Conservation (phyloP, 805 yeast species). For the Isabelozyma gotoi region DNA sequence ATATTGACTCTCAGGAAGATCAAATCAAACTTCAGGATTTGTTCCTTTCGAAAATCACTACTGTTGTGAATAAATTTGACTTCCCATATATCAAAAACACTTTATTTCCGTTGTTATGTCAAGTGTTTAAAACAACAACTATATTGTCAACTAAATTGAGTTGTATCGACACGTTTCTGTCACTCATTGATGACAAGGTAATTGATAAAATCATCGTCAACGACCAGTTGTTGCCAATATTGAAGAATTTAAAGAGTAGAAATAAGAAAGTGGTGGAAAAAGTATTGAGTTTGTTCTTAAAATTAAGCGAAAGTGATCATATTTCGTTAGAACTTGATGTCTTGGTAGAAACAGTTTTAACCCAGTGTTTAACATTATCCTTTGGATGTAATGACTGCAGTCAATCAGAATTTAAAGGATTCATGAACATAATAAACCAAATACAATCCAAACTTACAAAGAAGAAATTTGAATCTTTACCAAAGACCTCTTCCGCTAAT, state of each 20-base stretch:
- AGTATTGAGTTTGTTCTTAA: slow-evolving; percentile 47
- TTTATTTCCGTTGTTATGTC: slow-evolving; percentile 70
- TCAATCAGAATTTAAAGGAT: slow-evolving; percentile 29
- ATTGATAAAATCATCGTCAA: slow-evolving; percentile 70
- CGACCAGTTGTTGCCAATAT: slow-evolving; percentile 80
- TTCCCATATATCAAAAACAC: slow-evolving; percentile 71
- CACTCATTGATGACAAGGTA: slow-evolving; percentile 55
- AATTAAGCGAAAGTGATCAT: slow-evolving; percentile 47
- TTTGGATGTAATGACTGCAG: slow-evolving; percentile 41
- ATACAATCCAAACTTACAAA: slow-evolving; percentile 19
- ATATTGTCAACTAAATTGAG: slow-evolving; percentile 74
- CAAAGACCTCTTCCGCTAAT: slow-evolving; percentile 6
- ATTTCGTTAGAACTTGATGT: slow-evolving; percentile 29
- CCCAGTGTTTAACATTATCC: slow-evolving; percentile 30
- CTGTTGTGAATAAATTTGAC: slow-evolving; percentile 50
- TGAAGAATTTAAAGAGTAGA: slow-evolving; percentile 73
- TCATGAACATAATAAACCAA: slow-evolving; percentile 19
- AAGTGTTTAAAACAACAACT: slow-evolving; percentile 80
- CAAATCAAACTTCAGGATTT: slow-evolving; percentile 50
- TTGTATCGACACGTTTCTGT: slow-evolving; percentile 59
- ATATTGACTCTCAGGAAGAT: slow-evolving; percentile 26
- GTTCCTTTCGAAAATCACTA: slow-evolving; percentile 44
- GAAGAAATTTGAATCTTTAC: slow-evolving; percentile 17
- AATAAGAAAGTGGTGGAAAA: slow-evolving; percentile 59
- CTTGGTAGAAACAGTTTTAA: slow-evolving; percentile 25